Conservation (phyloP, 768 basidiomycete species). For the Trametopsis cervina region DNA sequence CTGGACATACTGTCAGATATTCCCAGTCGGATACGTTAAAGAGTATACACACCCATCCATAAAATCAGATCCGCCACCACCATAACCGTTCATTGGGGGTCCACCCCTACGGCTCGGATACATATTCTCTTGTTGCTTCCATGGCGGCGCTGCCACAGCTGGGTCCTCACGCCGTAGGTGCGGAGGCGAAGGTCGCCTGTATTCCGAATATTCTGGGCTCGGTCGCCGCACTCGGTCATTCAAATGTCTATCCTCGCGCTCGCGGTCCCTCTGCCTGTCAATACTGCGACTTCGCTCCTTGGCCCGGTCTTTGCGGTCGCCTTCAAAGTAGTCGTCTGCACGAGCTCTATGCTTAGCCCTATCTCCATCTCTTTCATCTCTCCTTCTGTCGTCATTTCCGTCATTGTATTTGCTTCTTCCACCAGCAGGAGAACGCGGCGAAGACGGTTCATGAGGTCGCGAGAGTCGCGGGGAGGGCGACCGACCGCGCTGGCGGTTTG, state of each 20-base stretch:
- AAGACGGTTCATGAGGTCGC: background rate
- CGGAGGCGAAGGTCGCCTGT: constrained; percentile 27
- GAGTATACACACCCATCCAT: constrained; percentile 54
- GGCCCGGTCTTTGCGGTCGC: constrained; percentile 8
- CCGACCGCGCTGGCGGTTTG: constrained; percentile 26
- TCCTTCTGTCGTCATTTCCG: constrained; percentile 3
- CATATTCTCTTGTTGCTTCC: constrained; percentile 50
- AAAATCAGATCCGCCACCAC: constrained; percentile 42
- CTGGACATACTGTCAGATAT: constrained; percentile 31
- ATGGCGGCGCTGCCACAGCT: constrained; percentile 24
- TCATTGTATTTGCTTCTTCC: constrained; percentile 17
- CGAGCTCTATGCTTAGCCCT: constrained; percentile 19
- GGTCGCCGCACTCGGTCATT: constrained; percentile 24
- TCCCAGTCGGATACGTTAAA: constrained; percentile 4
- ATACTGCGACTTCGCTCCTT: constrained; percentile 18
- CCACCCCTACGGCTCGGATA: constrained; percentile 37
- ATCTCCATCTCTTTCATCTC: constrained; percentile 15
- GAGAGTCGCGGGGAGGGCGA: constrained; percentile 35
- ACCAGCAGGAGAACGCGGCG: background rate
- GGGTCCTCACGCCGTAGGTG: constrained; percentile 11
- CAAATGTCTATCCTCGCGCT: constrained; percentile 19
- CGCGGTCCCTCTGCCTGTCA: constrained; percentile 19
- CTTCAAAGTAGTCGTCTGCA: constrained; percentile 30
- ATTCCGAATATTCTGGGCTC: constrained; percentile 28
- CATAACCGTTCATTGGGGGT: constrained; percentile 19